Base-by-base conservation (phyloP, 192 early-diverging fungal species). In the Coemansia umbellata region DNA sequence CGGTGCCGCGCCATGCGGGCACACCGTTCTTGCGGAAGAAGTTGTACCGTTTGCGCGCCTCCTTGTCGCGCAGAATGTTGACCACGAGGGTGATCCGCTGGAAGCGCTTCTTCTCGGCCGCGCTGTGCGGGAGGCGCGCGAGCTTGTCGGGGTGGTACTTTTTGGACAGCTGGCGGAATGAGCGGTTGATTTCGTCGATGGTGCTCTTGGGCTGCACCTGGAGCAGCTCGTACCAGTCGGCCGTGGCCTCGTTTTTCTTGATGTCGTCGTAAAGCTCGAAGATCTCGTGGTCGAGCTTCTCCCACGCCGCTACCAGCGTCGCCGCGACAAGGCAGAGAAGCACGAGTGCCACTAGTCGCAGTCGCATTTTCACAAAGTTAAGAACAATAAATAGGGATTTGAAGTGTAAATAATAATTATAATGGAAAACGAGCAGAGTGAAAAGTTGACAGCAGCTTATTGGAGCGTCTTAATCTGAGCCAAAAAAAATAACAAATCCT, bases 21-120 rank as follows among this genome's bases (percentile, higher is more conserved):
- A 91, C 86, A 13, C 88, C 88, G 56, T 88, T 88, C 59, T 85
- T 87, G 54, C 84, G 77, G 63, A 87, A 91, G 65, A 86, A 87
- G 69, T 91, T 82, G 65, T 91, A 91, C 24, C 86, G 77, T 31
- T 88, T 83, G 21, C 87, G 84, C 26, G 63, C 68, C 53, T 70
- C 70, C 21, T 65, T 45, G 52, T 85, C 79, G 27, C 88, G 77
- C 59, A 91, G 60, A 47, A 91, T 84, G 28, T 75, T 55, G 24
- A 81, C 83, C 22, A 88, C 81, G n/a, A 80, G 78, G 21, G 81
- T 79, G 8, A 88, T 61, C 24, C 82, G 76, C 5, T 84, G 74
- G 59, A 85, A 91, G 52, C 78, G 74, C 62, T 83, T 82, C 57
- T 81, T 55, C 15, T 76, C 79, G 8, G 65, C 54, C 63, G 77